A percentile compares a stretch with the other conserved stretches of the same genome.
Conservation (phyloP, 805 yeast genomes). For the Lipomyces anomalus region DNA sequence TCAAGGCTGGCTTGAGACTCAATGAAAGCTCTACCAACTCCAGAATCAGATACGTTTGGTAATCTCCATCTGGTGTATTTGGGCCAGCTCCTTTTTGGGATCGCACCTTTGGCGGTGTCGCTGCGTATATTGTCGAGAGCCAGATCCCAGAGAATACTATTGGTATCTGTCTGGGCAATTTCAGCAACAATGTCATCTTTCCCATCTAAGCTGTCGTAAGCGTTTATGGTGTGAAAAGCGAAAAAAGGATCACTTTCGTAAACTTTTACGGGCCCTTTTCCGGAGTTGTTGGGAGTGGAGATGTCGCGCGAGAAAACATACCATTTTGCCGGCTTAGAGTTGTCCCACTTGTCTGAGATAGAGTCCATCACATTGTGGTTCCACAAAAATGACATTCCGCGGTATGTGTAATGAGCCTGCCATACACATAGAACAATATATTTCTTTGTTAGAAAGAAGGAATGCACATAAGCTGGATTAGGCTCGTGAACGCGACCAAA, state of each 20-base stretch:
- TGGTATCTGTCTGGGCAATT: slow-evolving; percentile 3
- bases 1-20: too few relatives aligned
- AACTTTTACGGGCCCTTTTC: slow-evolving; percentile 8
- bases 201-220: slow-evolving; percentile 10
- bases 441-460: slow-evolving; percentile 6
- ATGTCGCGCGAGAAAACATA: slow-evolving; percentile 9
- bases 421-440: slow-evolving; percentile 9
- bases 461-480: slow-evolving; percentile 4
- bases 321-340: slow-evolving; percentile 3
- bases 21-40: too few relatives aligned
- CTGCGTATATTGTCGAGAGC: slow-evolving; percentile 4
- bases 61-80: slow-evolving; percentile 7
- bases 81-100: background rate
- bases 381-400: slow-evolving; percentile 9
- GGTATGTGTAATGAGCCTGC: slow-evolving; percentile 9
- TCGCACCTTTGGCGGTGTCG: slow-evolving; percentile 5
- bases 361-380: slow-evolving; percentile 5
- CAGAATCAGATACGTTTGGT: slow-evolving; percentile 4
- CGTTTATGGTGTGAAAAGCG: slow-evolving; percentile 5
- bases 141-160: slow-evolving; percentile 2
- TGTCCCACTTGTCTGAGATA: slow-evolving; percentile 6
- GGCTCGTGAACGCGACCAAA: slow-evolving; percentile 4
- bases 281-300: slow-evolving; percentile 4
- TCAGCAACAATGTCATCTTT: slow-evolving; percentile 6
- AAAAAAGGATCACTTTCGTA: slow-evolving; percentile 6